Evolutionary conservation across 176 grass and related monocot genomes (phyloP).

Genomic region (Aegilops tauschii): DNA sequence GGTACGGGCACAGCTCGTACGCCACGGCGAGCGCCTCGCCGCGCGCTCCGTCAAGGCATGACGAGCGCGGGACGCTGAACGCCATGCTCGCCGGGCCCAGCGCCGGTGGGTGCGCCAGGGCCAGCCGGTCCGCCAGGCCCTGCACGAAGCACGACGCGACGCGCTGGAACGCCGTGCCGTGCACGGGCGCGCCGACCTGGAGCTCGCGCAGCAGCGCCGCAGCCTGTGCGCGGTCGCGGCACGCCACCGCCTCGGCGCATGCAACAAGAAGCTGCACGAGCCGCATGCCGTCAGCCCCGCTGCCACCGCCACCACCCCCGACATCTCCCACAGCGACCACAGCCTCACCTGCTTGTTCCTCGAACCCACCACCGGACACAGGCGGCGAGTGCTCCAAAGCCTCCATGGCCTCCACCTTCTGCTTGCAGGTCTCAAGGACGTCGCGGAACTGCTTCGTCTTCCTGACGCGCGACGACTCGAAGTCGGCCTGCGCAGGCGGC

Average conservation of each 20-base stretch:
- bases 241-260: slow-evolving; percentile 76
- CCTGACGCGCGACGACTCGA: slow-evolving; percentile 34
- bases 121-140: slow-evolving; percentile 56
- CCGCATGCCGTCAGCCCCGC: slow-evolving; percentile 43
- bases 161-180: slow-evolving; percentile 72
- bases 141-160: slow-evolving; percentile 72
- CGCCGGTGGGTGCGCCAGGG: slow-evolving; percentile 48
- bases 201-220: slow-evolving; percentile 52
- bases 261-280: slow-evolving; percentile 66
- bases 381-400: slow-evolving; percentile 21
- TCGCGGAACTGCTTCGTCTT: slow-evolving; percentile 41
- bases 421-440: slow-evolving; percentile 59
- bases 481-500: slow-evolving; percentile 3
- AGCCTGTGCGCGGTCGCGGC: slow-evolving; percentile 66
- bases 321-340: background rate
- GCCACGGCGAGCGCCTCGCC: slow-evolving; percentile 59
- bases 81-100: slow-evolving; percentile 52
- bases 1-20: slow-evolving; percentile 77
- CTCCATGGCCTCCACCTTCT: slow-evolving; percentile 60
- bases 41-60: slow-evolving; percentile 20
- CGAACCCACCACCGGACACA: background rate
- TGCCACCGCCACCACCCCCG: background rate
- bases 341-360: background rate
- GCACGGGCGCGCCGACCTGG: slow-evolving; percentile 42
- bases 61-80: slow-evolving; percentile 39